Evolutionary conservation across 805 yeast species (phyloP).

Genomic region (Komagataella pastoris): DNA sequence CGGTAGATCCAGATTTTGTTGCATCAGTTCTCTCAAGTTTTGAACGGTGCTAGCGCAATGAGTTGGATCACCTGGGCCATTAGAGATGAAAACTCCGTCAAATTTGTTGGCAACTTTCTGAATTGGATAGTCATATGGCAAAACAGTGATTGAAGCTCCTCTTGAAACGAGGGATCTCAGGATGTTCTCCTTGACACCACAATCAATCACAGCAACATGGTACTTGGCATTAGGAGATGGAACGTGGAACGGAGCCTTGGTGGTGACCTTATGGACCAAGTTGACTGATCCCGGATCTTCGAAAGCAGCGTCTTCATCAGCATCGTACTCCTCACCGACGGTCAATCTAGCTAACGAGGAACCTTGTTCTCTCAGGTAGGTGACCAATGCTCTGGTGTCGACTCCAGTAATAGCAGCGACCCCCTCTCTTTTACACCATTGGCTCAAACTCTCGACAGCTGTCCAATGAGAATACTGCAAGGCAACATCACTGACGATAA

Average conservation of each 20-base stretch:
- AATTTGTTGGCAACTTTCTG: constrained; percentile 83
- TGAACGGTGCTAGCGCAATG: constrained; percentile 72
- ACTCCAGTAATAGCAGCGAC: constrained; percentile 96
- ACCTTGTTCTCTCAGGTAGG: constrained; percentile 91
- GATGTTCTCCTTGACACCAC: constrained; percentile 98
- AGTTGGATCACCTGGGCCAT: constrained; percentile 97
- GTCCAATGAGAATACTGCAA: constrained; percentile 98
- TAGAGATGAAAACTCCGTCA: constrained; percentile 89
- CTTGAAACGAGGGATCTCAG: constrained; percentile 86
- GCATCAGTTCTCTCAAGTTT: constrained; percentile 62
- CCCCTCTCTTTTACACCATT: constrained; percentile 95
- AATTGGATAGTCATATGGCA: constrained; percentile 92
- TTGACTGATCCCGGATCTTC: constrained; percentile 84
- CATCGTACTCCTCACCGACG: constrained; percentile 83
- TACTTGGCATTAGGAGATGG: constrained; percentile 45
- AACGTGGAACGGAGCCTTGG: constrained; percentile 89
- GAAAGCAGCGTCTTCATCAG: constrained; percentile 82
- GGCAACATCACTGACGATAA: constrained; percentile 92
- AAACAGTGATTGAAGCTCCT: constrained; percentile 92
- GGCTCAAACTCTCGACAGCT: constrained; percentile 88
- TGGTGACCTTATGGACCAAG: constrained; percentile 85
- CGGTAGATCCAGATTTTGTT: constrained; percentile 53
- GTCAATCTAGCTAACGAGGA: constrained; percentile 85
- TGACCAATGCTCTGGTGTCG: constrained; percentile 90
- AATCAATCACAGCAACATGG: constrained; percentile 89